Evolutionary conservation across 352 stramenopile species (phyloP).

Genomic region (Aphanomyces astaci): DNA sequence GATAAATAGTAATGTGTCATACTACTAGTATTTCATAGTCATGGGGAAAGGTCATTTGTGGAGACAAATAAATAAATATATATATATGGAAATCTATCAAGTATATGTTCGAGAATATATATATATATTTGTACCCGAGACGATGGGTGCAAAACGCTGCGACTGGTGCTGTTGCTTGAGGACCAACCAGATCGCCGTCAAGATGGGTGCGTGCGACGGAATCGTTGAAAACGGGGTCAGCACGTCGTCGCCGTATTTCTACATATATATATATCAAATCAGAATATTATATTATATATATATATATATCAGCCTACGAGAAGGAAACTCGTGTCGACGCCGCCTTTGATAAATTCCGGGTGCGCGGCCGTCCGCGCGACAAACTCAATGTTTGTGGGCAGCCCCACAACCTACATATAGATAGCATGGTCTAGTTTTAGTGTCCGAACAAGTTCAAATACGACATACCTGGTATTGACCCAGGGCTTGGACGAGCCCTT

Average conservation of each 20-base stretch:
- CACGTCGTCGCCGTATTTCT: slow-evolving; percentile 80
- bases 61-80: too few relatives aligned
- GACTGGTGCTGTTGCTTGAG: slow-evolving; percentile 49
- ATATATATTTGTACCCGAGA: background rate
- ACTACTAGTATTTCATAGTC: too few relatives aligned
- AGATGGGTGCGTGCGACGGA: slow-evolving; percentile 51
- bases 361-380: slow-evolving; percentile 84
- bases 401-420: slow-evolving; percentile 53
- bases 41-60: too few relatives aligned
- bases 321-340: slow-evolving; percentile 91
- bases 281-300: too few relatives aligned
- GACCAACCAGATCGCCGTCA: slow-evolving; percentile 69
- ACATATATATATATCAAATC: too few relatives aligned
- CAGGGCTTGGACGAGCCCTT: slow-evolving; percentile 76
- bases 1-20: too few relatives aligned
- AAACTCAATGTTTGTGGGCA: slow-evolving; percentile 94
- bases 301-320: too few relatives aligned
- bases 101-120: too few relatives aligned
- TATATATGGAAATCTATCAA: too few relatives aligned
- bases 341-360: slow-evolving; percentile 81
- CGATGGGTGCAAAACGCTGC: slow-evolving; percentile 30
- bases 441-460: too few relatives aligned
- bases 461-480: slow-evolving; percentile 77
- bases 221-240: slow-evolving; percentile 49
- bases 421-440: background rate